phyloP scores from a whole-genome alignment of 345 rosid species.

The Hypericum androsaemum region DNA sequence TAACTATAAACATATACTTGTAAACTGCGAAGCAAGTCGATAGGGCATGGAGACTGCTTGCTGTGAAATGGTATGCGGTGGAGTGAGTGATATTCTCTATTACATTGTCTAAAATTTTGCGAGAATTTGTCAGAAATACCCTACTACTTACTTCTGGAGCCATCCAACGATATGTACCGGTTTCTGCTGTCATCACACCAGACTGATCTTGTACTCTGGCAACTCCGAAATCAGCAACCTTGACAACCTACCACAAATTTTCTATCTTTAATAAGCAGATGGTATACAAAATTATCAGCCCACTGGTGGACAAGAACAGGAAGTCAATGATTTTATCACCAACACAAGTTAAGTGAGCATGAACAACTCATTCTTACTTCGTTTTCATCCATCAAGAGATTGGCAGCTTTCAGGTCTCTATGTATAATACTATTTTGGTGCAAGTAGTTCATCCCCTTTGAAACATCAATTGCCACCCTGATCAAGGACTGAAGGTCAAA shows the following conservation, averaged over 20 bases:
- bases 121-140: neutral
- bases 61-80: too few relatives aligned
- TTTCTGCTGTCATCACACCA: constrained; percentile 72
- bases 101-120: constrained; percentile 3
- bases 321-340: too few relatives aligned
- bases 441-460: constrained; percentile 63
- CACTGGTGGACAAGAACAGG: too few relatives aligned
- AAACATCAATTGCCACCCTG: constrained; percentile 55
- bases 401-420: constrained; percentile 65
- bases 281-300: neutral
- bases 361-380: constrained; percentile 28
- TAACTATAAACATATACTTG: too few relatives aligned
- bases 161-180: constrained; percentile 78
- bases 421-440: constrained; percentile 43
- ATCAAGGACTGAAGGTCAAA: constrained; percentile 43
- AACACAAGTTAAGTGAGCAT: too few relatives aligned
- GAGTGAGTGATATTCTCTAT: too few relatives aligned
- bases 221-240: constrained; percentile 69
- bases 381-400: constrained; percentile 60
- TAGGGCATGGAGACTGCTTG: too few relatives aligned
- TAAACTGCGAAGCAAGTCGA: too few relatives aligned
- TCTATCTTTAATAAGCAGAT: constrained; percentile 2
- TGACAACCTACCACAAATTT: constrained; percentile 34
- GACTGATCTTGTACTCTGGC: constrained; percentile 52
- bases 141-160: constrained; percentile 58